Conservation (phyloP, 805 yeast genomes). For the Pichia membranifaciens region DNA sequence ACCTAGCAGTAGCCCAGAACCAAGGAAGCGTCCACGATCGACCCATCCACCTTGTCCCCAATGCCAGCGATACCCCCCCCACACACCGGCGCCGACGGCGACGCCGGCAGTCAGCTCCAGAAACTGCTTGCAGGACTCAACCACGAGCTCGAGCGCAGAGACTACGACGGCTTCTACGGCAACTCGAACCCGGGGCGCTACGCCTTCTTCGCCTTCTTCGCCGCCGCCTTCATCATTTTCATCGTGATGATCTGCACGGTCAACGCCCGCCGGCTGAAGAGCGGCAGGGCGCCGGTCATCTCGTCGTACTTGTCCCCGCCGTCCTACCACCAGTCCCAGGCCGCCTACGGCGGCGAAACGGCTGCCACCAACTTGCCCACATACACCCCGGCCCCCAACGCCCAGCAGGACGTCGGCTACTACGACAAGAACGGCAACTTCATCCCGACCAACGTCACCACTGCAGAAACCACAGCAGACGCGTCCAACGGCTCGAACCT, state of each 20-base stretch:
- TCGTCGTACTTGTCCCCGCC: slow-evolving; percentile 58
- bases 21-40: no score
- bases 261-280: slow-evolving; percentile 45
- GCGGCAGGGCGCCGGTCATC: slow-evolving; percentile 61
- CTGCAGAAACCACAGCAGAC: no score
- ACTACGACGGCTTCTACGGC: slow-evolving; percentile 11
- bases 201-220: slow-evolving; percentile 60
- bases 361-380: slow-evolving; percentile 48
- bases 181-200: slow-evolving; percentile 39
- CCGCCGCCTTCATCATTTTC: slow-evolving; percentile 42
- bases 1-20: no score
- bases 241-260: slow-evolving; percentile 46
- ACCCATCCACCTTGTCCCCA: no score
- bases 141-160: slow-evolving; percentile 14
- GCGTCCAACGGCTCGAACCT: no score
- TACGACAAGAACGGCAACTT: slow-evolving; percentile 60
- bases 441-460: slow-evolving; percentile 19
- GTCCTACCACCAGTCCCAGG: slow-evolving; percentile 60
- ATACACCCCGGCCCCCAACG: slow-evolving; percentile 61
- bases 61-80: no score
- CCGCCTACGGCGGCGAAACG: slow-evolving; percentile 33
- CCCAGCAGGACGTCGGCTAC: slow-evolving; percentile 66
- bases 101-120: not conserved
- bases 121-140: not conserved
- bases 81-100: no score